Base-by-base conservation (phyloP, 2,329 filamentous ascomycete genomes). In the Fusarium veterinarium region DNA sequence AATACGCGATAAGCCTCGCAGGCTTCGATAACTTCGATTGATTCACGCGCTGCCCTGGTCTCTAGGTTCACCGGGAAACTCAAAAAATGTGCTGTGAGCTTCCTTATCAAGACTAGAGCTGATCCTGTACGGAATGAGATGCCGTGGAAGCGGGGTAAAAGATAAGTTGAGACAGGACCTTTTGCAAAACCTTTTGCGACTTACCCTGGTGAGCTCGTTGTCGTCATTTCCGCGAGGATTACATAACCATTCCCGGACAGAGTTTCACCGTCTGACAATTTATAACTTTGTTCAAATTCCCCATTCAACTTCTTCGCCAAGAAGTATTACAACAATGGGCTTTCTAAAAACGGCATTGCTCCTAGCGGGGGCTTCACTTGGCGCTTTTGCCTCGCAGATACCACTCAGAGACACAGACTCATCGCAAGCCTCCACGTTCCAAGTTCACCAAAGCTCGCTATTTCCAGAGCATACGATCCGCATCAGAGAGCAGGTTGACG, bases 391-490 rank as follows among this genome's bases (percentile, higher is more conserved):
- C 3, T 69, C 66, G 1, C 66, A 69, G 9, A 33, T 69, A 0
- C 58, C 58, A 0, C 64, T 69, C 6, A 33, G 33, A 8, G 35
- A 42, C 25, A 23, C 41, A 3, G 33, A 42, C 6, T 68, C 49
- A 33, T 38, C 57, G 2, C 64, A 41, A 51, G 66, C 40, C 2
- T 58, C 66, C 1, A 30, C 58, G 3, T 69, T 69, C 3, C 66
- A 69, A 4, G 20, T 69, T 5, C 59, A 69, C 7, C 65, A 68
- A 23, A 69, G 66, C 13, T 64, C 64, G 3, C 14, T 69, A 1
- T 64, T 56, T 4, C 73, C 70, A 2, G 57, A 64, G 6, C 64
- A 75, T 19, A 64, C 73, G 3, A 65, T 75, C 16, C 73, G 73
- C 16, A 74, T 75, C 25, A 68, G 57, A 4, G 70, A 75, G 17